Conservation (phyloP, 495 filamentous ascomycete species). For the Penicillium crystallinum region DNA sequence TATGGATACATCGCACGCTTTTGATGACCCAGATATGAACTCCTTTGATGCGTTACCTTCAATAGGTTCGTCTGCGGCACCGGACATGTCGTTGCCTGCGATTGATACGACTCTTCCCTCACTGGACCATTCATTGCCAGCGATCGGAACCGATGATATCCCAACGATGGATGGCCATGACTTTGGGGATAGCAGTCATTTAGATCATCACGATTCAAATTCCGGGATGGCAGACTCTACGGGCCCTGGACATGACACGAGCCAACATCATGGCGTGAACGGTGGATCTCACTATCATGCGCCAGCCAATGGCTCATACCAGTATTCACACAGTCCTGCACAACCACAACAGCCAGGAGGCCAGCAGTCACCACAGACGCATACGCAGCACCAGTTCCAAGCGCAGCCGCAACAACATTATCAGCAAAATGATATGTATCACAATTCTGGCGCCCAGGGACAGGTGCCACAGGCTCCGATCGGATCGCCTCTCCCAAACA, state of each 20-base stretch:
- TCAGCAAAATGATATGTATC: constrained; percentile 35
- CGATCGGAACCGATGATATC: constrained; percentile 31
- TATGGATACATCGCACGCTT: constrained; percentile 15
- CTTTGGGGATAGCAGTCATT: constrained; percentile 16
- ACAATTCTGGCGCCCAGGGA: constrained; percentile 29
- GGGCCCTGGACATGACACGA: constrained; percentile 34
- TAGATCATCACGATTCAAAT: constrained; percentile 17
- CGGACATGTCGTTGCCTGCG: constrained; percentile 33
- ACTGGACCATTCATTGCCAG: constrained; percentile 33
- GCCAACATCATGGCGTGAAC: constrained; percentile 24
- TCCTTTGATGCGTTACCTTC: constrained; percentile 35
- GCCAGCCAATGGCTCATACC: constrained; percentile 30
- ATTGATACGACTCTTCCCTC: constrained; percentile 35
- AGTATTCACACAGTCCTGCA: constrained; percentile 22
- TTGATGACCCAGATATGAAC: constrained; percentile 25
- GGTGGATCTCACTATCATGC: constrained; percentile 21
- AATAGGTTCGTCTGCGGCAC: constrained; percentile 19
- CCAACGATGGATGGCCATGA: constrained; percentile 27
- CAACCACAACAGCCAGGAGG: constrained; percentile 18
- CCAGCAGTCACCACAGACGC: constrained; percentile 18
- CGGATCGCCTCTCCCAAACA: constrained; percentile 36
- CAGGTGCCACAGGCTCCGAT: constrained; percentile 43
- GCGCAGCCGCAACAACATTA: constrained; percentile 30
- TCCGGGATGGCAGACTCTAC: constrained; percentile 15
- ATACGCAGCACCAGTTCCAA: constrained; percentile 26